A percentile compares a stretch with the other conserved stretches of the same genome.
These are phyloP conservation scores for Plasmodium cynomolgi DNA, from an alignment of 169 alveolate genomes.

Conservation along the genomic window DNA sequence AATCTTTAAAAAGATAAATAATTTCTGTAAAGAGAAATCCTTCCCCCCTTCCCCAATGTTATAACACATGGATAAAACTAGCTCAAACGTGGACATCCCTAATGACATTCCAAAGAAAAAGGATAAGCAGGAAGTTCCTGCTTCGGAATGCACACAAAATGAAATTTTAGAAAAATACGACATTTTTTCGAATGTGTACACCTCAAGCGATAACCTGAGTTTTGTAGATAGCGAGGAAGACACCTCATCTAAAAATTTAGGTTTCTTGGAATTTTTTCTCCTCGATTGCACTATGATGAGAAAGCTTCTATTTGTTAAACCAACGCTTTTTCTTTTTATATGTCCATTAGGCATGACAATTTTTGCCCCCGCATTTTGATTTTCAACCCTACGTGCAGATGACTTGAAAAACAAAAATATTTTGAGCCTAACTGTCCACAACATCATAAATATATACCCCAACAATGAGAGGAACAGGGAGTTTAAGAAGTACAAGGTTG, in stretches of 20 bases:
- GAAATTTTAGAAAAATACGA: slow-evolving; percentile 69
- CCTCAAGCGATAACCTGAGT: slow-evolving; percentile 59
- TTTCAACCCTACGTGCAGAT: slow-evolving; percentile 15
- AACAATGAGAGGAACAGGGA: slow-evolving; percentile 75
- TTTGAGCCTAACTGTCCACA: slow-evolving; percentile 66
- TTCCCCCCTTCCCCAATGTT: background rate
- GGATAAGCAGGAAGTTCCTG: slow-evolving; percentile 13
- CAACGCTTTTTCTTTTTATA: background rate
- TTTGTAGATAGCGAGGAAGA: slow-evolving; percentile 75
- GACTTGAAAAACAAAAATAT: slow-evolving; percentile 34
- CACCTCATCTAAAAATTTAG: slow-evolving; percentile 65
- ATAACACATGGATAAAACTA: slow-evolving; percentile 28
- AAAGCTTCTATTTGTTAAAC: background rate
- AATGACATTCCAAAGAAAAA: slow-evolving; percentile 21
- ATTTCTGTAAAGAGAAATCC: background rate
- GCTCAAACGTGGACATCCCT: background rate
- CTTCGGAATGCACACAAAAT: slow-evolving; percentile 37
- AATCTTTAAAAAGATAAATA: background rate
- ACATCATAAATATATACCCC: slow-evolving; percentile 69
- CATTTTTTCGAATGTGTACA: slow-evolving; percentile 60
- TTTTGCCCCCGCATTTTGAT: background rate
- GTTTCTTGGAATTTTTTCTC: slow-evolving; percentile 10
- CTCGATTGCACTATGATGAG: background rate
- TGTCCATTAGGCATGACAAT: background rate
- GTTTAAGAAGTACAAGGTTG: slow-evolving; percentile 70